Percentiles rank a stretch among this genome's conserved stretches.
These are phyloP conservation scores for Venturia asperata DNA, from an alignment of 2,329 filamentous ascomycete species.

Conservation along the genomic window DNA sequence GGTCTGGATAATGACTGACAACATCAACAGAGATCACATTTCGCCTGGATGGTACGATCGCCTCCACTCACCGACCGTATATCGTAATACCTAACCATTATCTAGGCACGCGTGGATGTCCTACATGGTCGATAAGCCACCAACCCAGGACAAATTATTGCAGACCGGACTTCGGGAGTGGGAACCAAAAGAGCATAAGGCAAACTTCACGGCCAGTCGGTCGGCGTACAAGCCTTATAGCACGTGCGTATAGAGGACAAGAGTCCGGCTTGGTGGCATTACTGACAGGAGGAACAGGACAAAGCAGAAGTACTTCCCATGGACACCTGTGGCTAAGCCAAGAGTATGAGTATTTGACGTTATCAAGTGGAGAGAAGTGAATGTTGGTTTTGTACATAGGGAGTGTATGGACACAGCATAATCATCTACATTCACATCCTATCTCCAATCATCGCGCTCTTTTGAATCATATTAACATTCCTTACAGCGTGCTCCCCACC, in stretches of 20 bases:
- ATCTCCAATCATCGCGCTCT: neutral
- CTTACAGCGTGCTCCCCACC: too few species aligned
- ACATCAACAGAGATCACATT: conserved; percentile 10
- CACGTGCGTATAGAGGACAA: conserved; percentile 59
- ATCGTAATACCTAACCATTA: conserved; percentile 8
- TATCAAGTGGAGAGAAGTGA: neutral
- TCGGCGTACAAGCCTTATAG: conserved; percentile 88
- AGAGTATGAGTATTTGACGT: conserved; percentile 21
- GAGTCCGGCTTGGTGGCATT: neutral
- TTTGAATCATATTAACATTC: too few species aligned
- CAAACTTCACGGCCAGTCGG: conserved; percentile 67
- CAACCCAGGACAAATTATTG: conserved; percentile 66
- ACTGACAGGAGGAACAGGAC: conserved; percentile 29
- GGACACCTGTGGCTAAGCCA: conserved; percentile 42
- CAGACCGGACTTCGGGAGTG: conserved; percentile 61
- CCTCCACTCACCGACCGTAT: neutral
- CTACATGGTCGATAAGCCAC: conserved; percentile 83
- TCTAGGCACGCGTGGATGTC: conserved; percentile 89
- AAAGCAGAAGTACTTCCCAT: conserved; percentile 44
- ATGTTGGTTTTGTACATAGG: neutral
- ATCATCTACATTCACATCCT: neutral
- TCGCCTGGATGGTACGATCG: conserved; percentile 1
- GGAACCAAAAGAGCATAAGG: conserved; percentile 66
- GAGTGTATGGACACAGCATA: neutral
- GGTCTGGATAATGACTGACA: neutral